phyloP scores from a whole-genome alignment of 2,329 filamentous ascomycete species.

The Epichloe aotearoae region DNA sequence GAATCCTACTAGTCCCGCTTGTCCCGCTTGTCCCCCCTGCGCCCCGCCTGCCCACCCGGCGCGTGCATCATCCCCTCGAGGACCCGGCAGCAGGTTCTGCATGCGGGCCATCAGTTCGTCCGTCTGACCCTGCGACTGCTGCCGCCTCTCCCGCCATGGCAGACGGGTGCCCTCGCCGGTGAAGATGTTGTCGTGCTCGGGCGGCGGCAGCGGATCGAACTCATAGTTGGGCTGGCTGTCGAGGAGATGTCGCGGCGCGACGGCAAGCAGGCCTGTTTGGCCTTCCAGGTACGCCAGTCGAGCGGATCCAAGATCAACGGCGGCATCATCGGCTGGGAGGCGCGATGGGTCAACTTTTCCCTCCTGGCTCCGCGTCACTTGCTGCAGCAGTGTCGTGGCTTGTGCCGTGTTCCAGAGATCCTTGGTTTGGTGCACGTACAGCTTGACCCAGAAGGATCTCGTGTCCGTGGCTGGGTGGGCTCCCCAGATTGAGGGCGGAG shows the following conservation, averaged over 20 bases:
- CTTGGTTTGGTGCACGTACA: slow-evolving; percentile 66
- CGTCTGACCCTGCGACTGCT: not conserved
- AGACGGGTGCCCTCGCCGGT: slow-evolving; percentile 26
- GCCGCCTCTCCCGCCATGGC: slow-evolving; percentile 26
- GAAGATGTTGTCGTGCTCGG: slow-evolving; percentile 39
- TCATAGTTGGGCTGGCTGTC: slow-evolving; percentile 53
- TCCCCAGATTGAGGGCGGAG: slow-evolving; percentile 76
- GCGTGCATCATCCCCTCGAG: too few species aligned
- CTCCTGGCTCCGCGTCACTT: slow-evolving; percentile 48
- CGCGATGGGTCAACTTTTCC: slow-evolving; percentile 26
- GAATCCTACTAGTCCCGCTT: not conserved
- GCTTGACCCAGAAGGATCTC: slow-evolving; percentile 51
- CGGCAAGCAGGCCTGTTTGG: slow-evolving; percentile 53
- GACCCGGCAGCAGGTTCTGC: slow-evolving; percentile 14
- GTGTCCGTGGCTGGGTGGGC: slow-evolving; percentile 51
- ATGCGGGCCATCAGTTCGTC: slow-evolving; percentile 15
- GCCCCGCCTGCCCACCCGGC: slow-evolving; percentile 1
- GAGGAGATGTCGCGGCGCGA: slow-evolving; percentile 54
- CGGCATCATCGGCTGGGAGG: slow-evolving; percentile 26
- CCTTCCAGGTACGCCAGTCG: slow-evolving; percentile 71
- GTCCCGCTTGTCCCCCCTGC: not conserved
- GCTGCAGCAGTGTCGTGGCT: slow-evolving; percentile 52
- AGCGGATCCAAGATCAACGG: slow-evolving; percentile 39
- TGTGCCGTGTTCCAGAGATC: slow-evolving; percentile 78
- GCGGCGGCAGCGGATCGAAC: slow-evolving; percentile 72